Percentiles rank a stretch among this genome's conserved stretches.
Conservation (phyloP, 306 rosid genomes). For the Inga laurina region DNA sequence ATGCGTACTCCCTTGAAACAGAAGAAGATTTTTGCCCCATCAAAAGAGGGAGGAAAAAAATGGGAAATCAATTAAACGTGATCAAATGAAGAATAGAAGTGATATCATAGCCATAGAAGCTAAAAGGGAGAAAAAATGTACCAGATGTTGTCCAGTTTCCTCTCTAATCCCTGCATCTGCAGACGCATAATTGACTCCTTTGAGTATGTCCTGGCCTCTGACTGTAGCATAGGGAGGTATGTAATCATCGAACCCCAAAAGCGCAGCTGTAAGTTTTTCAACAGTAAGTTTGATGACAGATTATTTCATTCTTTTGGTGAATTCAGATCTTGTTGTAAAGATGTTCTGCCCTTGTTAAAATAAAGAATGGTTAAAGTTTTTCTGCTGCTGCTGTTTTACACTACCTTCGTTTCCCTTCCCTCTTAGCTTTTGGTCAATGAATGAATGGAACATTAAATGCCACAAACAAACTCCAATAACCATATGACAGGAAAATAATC, state of each 20-base stretch:
- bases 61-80: background rate
- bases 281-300: background rate
- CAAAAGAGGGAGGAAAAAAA: background rate
- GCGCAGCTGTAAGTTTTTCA: slow-evolving; percentile 59
- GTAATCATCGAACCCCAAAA: slow-evolving; percentile 73
- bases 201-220: slow-evolving; percentile 63
- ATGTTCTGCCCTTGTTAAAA: background rate
- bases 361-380: background rate
- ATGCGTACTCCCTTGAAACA: slow-evolving; percentile 72
- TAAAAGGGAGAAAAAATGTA: slow-evolving; percentile 1
- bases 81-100: background rate
- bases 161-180: slow-evolving; percentile 97
- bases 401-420: background rate
- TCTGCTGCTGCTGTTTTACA: background rate
- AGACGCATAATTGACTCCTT: slow-evolving; percentile 89
- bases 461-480: background rate
- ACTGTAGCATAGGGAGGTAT: slow-evolving; percentile 63
- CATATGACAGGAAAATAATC: background rate
- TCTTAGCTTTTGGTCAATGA: slow-evolving; percentile 8
- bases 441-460: slow-evolving; percentile 28
- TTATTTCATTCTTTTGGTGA: background rate
- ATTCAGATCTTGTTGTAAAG: slow-evolving; percentile 23
- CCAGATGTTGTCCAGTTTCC: slow-evolving; percentile 93
- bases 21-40: background rate
- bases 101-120: background rate